Evolutionary conservation across 2,329 filamentous ascomycete species (phyloP).

Genomic region (Fusarium sp.): DNA sequence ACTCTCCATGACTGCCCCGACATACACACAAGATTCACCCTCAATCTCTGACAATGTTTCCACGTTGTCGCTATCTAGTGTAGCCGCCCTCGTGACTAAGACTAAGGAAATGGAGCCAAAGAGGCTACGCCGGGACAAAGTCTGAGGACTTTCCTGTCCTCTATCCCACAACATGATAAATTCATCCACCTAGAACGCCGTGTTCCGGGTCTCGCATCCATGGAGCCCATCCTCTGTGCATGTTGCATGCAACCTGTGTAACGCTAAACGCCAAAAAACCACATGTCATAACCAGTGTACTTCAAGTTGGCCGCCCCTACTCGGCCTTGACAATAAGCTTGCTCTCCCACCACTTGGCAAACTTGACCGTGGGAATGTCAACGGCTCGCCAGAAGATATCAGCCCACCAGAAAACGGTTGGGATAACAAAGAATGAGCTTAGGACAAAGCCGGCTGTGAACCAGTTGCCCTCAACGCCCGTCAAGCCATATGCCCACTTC

Average conservation of each 20-base stretch:
- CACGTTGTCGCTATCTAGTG: conserved; percentile 1
- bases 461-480: conserved; percentile 55
- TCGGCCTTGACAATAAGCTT: conserved; percentile 50
- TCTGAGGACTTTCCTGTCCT: not conserved
- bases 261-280: conserved; percentile 15
- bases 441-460: conserved; percentile 59
- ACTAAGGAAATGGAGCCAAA: conserved; percentile 2
- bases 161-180: conserved; percentile 21
- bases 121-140: conserved; percentile 1
- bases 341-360: conserved; percentile 63
- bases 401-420: conserved; percentile 61
- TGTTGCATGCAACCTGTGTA: conserved; percentile 1
- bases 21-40: not conserved
- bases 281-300: conserved; percentile 11
- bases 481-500: conserved; percentile 57
- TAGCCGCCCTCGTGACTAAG: not conserved
- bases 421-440: conserved; percentile 57
- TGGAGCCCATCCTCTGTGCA: conserved; percentile 7
- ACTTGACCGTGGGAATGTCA: conserved; percentile 63
- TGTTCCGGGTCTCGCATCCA: not conserved
- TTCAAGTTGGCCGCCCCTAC: conserved; percentile 14
- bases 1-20: not conserved
- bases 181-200: conserved; percentile 31
- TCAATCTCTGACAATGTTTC: not conserved
- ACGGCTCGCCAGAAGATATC: conserved; percentile 65